Evolutionary conservation across 306 rosid genomes (phyloP).

Genomic region (Vicia villosa): DNA sequence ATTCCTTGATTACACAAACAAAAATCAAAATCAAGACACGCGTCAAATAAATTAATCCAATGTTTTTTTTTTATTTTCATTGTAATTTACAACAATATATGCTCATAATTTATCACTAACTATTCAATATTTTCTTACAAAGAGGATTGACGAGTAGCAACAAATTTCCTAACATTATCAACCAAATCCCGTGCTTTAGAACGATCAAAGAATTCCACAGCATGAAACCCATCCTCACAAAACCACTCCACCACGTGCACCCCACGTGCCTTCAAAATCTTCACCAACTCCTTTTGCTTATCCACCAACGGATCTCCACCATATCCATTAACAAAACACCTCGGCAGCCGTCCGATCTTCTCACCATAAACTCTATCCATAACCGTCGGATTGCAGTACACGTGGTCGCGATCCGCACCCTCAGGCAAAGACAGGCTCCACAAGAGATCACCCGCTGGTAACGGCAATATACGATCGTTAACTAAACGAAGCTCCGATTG

Average conservation of each 20-base stretch:
- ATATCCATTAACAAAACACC: constrained; percentile 52
- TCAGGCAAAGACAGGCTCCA: constrained; percentile 61
- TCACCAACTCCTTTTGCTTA: constrained; percentile 55
- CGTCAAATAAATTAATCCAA: too few relatives aligned
- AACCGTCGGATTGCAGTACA: constrained; percentile 59
- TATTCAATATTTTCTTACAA: not conserved
- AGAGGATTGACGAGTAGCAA: constrained; percentile 25
- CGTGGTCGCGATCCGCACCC: constrained; percentile 67
- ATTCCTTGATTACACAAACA: too few relatives aligned
- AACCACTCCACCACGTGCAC: constrained; percentile 51
- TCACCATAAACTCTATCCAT: not conserved
- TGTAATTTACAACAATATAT: not conserved
- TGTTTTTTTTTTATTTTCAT: too few relatives aligned
- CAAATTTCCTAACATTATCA: constrained; percentile 39
- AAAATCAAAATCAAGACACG: too few relatives aligned
- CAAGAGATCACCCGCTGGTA: constrained; percentile 58
- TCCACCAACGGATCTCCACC: constrained; percentile 74
- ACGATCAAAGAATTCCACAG: constrained; percentile 57
- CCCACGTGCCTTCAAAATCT: constrained; percentile 53
- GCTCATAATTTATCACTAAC: not conserved
- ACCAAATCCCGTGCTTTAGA: constrained; percentile 38
- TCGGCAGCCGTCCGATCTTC: constrained; percentile 59
- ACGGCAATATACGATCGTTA: constrained; percentile 55
- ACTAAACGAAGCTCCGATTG: constrained; percentile 49
- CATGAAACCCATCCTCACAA: constrained; percentile 59